Base-by-base conservation (phyloP, 2,329 filamentous ascomycete genomes). In the Talaromyces sp. region DNA sequence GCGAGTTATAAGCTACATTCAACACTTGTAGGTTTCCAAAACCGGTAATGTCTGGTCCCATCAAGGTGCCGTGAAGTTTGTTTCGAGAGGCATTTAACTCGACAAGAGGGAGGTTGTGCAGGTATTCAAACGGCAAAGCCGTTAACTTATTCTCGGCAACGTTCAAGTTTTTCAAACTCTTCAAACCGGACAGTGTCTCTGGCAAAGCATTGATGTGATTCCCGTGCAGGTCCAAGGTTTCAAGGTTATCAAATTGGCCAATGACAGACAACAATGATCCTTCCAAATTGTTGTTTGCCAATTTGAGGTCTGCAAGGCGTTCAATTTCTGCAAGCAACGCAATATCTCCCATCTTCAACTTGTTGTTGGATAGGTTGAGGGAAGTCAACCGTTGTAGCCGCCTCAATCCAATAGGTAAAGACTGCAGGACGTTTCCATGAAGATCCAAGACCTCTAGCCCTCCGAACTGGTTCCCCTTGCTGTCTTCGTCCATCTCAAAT, bases 311-410 rank as follows among this genome's bases (percentile, higher is more conserved):
- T 36, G 88, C 85, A 2, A 99, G 78, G 1, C 85, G 83, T 0
- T 78, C 76, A 60, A 97, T 88, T 69, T 95, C 88, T 14, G 87
- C 83, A 34, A 98, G 85, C 0, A 91, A 81, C 27, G 91, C 85
- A 5, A 97, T 79, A 54, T 85, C 85, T 57, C 86, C 83, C 70
- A 91, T 91, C 2, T 84, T 83, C 30, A 99, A 84, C 61, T 88
- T 87, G 69, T 98, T 98, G 60, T 91, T 88, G 6, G 92, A 90
- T 69, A 99, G 75, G 68, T 98, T 97, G 56, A 99, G 80, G 3
- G 86, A 89, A 1, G 91, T 93, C 60, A 99, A 82, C 63, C 88
- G 80, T 56, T 87, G 82, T 42, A 98, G 81, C 57, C 88, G 83
- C 65, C 90, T 83, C 61, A 98, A 72, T 0, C 95, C 94, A 65